phyloP scores from a whole-genome alignment of 2,329 filamentous ascomycete genomes.

The Alternaria alternata region DNA sequence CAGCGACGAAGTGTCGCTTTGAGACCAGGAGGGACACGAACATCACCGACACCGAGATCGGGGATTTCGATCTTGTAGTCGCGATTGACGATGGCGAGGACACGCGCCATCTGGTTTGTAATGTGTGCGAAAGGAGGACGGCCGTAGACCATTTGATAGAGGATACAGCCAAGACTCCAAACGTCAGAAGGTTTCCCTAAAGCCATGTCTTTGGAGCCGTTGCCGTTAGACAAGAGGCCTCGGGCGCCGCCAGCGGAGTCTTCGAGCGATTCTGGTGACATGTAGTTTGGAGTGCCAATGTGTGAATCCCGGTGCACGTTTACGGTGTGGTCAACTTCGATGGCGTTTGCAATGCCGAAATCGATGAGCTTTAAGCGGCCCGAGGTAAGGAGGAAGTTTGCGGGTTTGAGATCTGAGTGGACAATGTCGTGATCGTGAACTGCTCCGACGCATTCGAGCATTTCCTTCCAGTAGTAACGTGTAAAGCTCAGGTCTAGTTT shows the following conservation, averaged over 20 bases:
- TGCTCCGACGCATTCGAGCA: slow-evolving; percentile 92
- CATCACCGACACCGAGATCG: slow-evolving; percentile 71
- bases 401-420: slow-evolving; percentile 95
- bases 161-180: slow-evolving; percentile 94
- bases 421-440: slow-evolving; percentile 93
- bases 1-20: slow-evolving; percentile 65
- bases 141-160: slow-evolving; percentile 99
- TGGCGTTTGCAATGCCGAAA: slow-evolving; percentile 97
- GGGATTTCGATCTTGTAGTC: slow-evolving; percentile 77
- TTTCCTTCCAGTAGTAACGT: slow-evolving; percentile 99
- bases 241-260: slow-evolving; percentile 74
- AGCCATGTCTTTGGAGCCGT: slow-evolving; percentile 80
- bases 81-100: slow-evolving; percentile 85
- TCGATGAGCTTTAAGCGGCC: slow-evolving; percentile 95
- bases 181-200: slow-evolving; percentile 95
- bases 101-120: slow-evolving; percentile 82
- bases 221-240: slow-evolving; percentile 51
- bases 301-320: slow-evolving; percentile 97
- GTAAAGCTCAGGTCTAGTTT: slow-evolving; percentile 89
- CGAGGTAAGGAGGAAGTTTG: slow-evolving; percentile 93
- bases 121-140: slow-evolving; percentile 95
- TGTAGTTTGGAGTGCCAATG: slow-evolving; percentile 97
- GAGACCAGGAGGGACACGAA: slow-evolving; percentile 63
- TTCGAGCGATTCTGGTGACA: slow-evolving; percentile 93
- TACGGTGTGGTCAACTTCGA: slow-evolving; percentile 92